Base-by-base conservation (phyloP, 208 protist species). In the Balamuthia mandrillaris region DNA sequence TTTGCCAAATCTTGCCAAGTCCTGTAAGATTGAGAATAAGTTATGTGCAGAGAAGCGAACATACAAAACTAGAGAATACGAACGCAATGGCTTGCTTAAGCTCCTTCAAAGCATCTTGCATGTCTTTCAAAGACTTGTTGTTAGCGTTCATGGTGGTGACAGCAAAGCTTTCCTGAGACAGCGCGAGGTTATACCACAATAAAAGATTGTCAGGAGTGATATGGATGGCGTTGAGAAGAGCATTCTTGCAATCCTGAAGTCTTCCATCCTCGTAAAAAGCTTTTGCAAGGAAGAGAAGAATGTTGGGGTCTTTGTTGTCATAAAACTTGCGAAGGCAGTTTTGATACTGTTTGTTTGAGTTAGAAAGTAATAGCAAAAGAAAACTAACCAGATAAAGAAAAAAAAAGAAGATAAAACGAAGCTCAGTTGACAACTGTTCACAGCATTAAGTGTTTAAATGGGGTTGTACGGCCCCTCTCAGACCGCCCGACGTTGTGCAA, bases 141-240 rank as follows among this genome's bases (percentile, higher is more conserved):
- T 65, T 65, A 7, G 10, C 21, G 6, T 9, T 29, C 56, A 65
- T 33, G 18, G 6, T 10, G 6, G 56, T 6, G 21, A 35, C 24
- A 12, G 45, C 49, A 85, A 42, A 58, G 16, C 7, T 44, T 65
- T 91, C 63, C 52, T 83, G 65, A 3, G 52, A 49, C 2, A 89
- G 35, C 1, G 81, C 88, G 2, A 89, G 18, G 39, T 92, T 89
- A 63, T 74, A 92, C 54, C 51, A 63, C 2, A 92, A 9, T 10
- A 31, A 12, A 35, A 74, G 14, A 63, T 89, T 85, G 18, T 47
- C 27, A 10, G 89, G 86, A 21, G 37, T 82, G 3, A 84, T 4
- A n/a, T 84, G 58, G 12, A 91, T 7, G 21, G 75, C 70, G 42
- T 89, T 90, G 33, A 87, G 51, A 5, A 92, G 42, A 3, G 47